Percentiles rank a stretch among this genome's conserved stretches.
These are phyloP conservation scores for Amanita molliuscula DNA, from an alignment of 768 basidiomycete genomes.

Conservation along the genomic window DNA sequence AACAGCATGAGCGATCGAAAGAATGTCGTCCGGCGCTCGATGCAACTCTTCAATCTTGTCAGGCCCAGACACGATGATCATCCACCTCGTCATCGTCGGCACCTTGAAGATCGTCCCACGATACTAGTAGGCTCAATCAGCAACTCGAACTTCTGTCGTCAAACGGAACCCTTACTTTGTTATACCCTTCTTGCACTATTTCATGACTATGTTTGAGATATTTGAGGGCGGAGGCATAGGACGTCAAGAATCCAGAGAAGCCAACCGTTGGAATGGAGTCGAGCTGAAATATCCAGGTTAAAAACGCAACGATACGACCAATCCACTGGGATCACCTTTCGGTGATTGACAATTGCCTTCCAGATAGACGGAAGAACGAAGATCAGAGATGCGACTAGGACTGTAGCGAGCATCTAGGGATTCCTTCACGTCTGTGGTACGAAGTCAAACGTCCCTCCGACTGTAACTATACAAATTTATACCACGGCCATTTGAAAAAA, in stretches of 20 bases:
- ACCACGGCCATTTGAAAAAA: too few relatives aligned
- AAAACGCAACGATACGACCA: conserved; percentile 16
- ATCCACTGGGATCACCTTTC: neutral
- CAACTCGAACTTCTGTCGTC: neutral
- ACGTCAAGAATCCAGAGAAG: neutral
- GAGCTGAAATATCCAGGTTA: neutral
- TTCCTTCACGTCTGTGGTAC: too few relatives aligned
- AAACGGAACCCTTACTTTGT: conserved; percentile 13
- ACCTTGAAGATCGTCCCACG: conserved; percentile 28
- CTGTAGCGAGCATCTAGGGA: too few relatives aligned
- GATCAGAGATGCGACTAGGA: too few relatives aligned
- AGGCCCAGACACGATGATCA: conserved; percentile 30
- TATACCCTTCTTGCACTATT: conserved; percentile 23
- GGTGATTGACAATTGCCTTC: neutral
- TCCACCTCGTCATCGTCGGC: conserved; percentile 32
- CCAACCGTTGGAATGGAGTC: conserved; percentile 1
- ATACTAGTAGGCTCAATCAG: conserved; percentile 11
- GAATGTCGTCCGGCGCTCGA: conserved; percentile 31
- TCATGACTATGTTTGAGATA: conserved; percentile 12
- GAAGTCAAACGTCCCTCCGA: too few relatives aligned
- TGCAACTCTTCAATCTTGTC: conserved; percentile 33
- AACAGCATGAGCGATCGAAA: conserved; percentile 30
- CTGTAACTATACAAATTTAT: too few relatives aligned
- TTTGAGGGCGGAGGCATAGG: conserved; percentile 8
- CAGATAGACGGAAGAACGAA: neutral